Evolutionary conservation across 2,329 filamentous ascomycete species (phyloP), one percentile per base, ranked within the genome.

Genomic region (Aspergillus fumigatus): DNA sequence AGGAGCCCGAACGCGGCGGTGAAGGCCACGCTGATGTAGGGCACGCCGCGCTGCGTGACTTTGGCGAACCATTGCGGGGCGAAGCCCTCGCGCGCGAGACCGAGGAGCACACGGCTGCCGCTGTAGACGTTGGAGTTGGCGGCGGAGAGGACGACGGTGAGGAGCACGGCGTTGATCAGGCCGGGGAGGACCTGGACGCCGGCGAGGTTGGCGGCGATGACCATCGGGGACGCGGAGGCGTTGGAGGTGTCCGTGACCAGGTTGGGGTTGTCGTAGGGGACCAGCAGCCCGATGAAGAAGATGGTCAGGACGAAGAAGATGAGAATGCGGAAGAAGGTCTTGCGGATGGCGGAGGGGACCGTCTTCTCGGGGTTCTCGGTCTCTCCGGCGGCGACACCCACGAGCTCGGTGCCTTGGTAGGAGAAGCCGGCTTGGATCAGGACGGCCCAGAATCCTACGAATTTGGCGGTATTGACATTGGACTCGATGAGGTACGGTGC

Each of bases 371-470:
- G 89, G 69, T 91, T 85, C 50, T 83, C 82, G 8, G 87, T 88
- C 75, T 93, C 89, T 58, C 88, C 89, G 4, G 89, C 89, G n/a
- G 87, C 88, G 49, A 93, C 84, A 60, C 86, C 89, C 6, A 91
- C 88, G 17, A 91, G 81, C 74, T 92, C 89, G 2, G 88, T 84
- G 47, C 89, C 89, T 70, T 72, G 70, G 51, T 75, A 77, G 6
- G 73, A 71, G 57, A 76, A 77, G 2, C 68, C 71, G 3, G 75
- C 73, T 50, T 74, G 68, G 48, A 74, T 71, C 55, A 84, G 79
- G 56, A 79, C 79, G 19, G 71, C 71, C 73, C 75, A 87, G 62
- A 84, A 84, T 8, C 82, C 84, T 4, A 89, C 77, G 65, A 90
- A 90, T 48, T 80, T 79, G 25, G 86, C 87, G 3, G 58, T 61